phyloP scores from a whole-genome alignment of 2,329 filamentous ascomycete species.

The Nigrospora oryzae region DNA sequence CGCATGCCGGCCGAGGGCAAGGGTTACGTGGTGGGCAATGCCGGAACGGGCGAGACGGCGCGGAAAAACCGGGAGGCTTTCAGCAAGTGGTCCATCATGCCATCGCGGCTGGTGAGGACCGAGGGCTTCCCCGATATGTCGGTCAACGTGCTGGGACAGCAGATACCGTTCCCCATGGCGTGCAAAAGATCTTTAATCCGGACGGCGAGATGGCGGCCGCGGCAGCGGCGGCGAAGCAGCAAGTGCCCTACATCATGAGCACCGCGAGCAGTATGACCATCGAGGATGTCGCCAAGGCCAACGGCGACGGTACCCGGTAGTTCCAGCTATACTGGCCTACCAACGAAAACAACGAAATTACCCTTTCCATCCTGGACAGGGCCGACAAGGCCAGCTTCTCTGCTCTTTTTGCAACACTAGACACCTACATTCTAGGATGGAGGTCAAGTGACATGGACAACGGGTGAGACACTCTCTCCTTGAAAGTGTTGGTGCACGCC shows the following conservation, averaged over 20 bases:
- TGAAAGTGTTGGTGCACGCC: no score
- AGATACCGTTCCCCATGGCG: constrained; percentile 13
- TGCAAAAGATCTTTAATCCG: constrained; percentile 16
- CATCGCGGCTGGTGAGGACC: constrained; percentile 10
- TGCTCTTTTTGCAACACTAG: constrained; percentile 15
- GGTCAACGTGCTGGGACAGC: constrained; percentile 7
- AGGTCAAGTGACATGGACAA: constrained; percentile 16
- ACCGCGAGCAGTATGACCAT: constrained; percentile 16
- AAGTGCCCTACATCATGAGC: constrained; percentile 15
- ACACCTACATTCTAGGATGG: constrained; percentile 19
- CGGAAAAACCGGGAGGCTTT: constrained; percentile 16
- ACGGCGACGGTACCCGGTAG: constrained; percentile 13
- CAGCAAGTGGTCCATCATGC: constrained; percentile 13
- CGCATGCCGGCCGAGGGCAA: constrained; percentile 14
- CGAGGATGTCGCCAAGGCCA: constrained; percentile 17
- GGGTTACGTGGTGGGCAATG: constrained; percentile 15
- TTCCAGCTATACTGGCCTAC: constrained; percentile 19
- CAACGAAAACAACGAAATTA: constrained; percentile 13
- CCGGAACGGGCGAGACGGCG: constrained; percentile 15
- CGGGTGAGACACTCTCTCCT: constrained; percentile 5
- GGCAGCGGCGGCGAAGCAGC: constrained; percentile 9
- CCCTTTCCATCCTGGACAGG: constrained; percentile 11
- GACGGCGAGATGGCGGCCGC: constrained; percentile 15
- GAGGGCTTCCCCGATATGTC: constrained; percentile 9
- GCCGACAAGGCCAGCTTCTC: constrained; percentile 12